Base-by-base conservation (phyloP, 345 rosid genomes). In the Moricandia arvensis region DNA sequence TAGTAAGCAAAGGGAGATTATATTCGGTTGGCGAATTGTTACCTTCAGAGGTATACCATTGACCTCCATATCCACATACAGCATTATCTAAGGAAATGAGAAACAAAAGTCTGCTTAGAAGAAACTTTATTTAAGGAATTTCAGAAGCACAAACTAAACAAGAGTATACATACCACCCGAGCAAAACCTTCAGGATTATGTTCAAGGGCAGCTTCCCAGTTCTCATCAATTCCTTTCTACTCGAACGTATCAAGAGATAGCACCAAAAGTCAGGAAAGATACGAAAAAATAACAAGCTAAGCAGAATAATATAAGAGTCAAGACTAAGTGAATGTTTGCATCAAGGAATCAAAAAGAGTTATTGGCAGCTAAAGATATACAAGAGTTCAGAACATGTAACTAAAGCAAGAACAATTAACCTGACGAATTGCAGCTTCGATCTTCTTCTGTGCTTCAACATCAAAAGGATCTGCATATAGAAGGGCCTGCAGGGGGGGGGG, bases 171-270 rank as follows among this genome's bases (percentile, higher is more conserved):
- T 89, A 95, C 99, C 96, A 95, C 99, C 81, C 98, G 84, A 47
- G 97, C 99, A 85, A 95, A 95, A 83, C 87, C 97, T 85, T 95
- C 99, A 67, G 98, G 99, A 69, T 95, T 92, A 81, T 95, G 62
- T 80, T 95, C 98, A 82, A 95, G 83, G 66, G 98, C 98, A 81
- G 99, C 99, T 82, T 86, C 99, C 99, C 98, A 89, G 66, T 95
- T 95, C 83, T 95, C 99, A 85, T 95, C 99, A 74, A 95, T 95
- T 73, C 99, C 99, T 89, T 90, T 92, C 99, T 95, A 92, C 76
- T 78, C 49, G 73, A 17, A 35, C 16, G 13, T 41, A 69, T 69
- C 47, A 79, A 53, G 29, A 43, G 49, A 57, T 31, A 63, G 24
- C 2, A 78, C n/a, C 68, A 34, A 63, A 12, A 30, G 7, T 63